Evolutionary conservation across 805 yeast genomes (phyloP).

Genomic region (Jamesozyma rosinii): DNA sequence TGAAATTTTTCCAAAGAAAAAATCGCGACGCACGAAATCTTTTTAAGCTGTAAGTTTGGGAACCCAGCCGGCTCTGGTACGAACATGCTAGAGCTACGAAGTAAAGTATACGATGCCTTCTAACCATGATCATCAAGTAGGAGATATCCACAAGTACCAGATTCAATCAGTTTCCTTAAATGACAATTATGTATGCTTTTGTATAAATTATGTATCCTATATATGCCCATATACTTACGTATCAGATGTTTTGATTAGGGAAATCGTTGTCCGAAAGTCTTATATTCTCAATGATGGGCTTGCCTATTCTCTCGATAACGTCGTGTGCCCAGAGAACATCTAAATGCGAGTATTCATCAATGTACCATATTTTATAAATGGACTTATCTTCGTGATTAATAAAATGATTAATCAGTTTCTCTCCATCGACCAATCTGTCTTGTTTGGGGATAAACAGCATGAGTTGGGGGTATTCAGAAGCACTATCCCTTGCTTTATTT

Average conservation of each 20-base stretch:
- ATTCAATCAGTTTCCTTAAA: too few species aligned
- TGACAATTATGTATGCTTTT: too few species aligned
- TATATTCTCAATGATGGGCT: slow-evolving; percentile 33
- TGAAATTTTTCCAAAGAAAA: neutral
- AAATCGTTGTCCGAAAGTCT: slow-evolving; percentile 6
- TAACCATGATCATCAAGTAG: too few species aligned
- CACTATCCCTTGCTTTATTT: slow-evolving; percentile 30
- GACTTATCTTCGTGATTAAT: slow-evolving; percentile 41
- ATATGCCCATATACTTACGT: neutral
- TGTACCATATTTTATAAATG: slow-evolving; percentile 26
- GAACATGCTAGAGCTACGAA: too few species aligned
- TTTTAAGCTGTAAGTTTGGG: too few species aligned
- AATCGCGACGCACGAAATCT: too few species aligned
- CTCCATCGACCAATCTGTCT: slow-evolving; percentile 75
- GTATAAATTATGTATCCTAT: neutral
- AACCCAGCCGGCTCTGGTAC: too few species aligned
- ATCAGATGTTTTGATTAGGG: neutral
- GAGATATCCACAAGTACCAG: too few species aligned
- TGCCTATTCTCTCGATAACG: slow-evolving; percentile 56
- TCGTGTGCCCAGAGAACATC: slow-evolving; percentile 92
- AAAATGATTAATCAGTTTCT: slow-evolving; percentile 55
- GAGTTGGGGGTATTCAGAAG: slow-evolving; percentile 44
- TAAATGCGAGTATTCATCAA: slow-evolving; percentile 69
- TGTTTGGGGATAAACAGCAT: slow-evolving; percentile 60
- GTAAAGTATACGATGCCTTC: too few species aligned